phyloP scores from a whole-genome alignment of 345 rosid species.

The Brassica juncea region DNA sequence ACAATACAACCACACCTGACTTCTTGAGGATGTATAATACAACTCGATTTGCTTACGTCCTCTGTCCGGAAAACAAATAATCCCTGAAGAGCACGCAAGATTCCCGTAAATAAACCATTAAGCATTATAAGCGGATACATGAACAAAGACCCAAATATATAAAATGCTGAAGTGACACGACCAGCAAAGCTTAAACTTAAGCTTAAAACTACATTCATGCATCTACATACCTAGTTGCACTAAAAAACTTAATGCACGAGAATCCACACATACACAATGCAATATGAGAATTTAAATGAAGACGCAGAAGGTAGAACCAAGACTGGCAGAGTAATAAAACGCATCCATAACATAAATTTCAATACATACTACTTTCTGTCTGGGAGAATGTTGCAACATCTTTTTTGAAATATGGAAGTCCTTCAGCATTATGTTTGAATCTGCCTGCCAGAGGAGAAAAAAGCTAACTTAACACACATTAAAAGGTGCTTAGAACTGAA shows the following conservation, averaged over 20 bases:
- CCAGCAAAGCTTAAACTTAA: slow-evolving; percentile 18
- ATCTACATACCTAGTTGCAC: slow-evolving; percentile 1
- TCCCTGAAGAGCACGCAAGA: slow-evolving; percentile 46
- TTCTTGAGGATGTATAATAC: slow-evolving; percentile 72
- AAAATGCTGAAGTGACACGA: slow-evolving; percentile 10
- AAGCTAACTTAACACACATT: slow-evolving; percentile 16
- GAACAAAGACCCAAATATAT: neutral
- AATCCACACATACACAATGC: slow-evolving; percentile 2
- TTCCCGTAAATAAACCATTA: neutral
- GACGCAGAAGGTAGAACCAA: slow-evolving; percentile 11
- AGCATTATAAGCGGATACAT: neutral
- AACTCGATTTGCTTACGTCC: slow-evolving; percentile 67
- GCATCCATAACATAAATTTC: neutral
- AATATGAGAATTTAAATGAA: neutral
- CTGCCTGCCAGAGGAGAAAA: slow-evolving; percentile 56
- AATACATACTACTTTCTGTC: slow-evolving; percentile 59
- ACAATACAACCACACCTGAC: slow-evolving; percentile 62
- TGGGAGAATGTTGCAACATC: slow-evolving; percentile 29
- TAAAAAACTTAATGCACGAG: neutral
- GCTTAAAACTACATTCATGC: slow-evolving; percentile 6
- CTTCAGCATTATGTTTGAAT: slow-evolving; percentile 46
- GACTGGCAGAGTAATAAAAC: slow-evolving; percentile 3
- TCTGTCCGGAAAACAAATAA: slow-evolving; percentile 71
- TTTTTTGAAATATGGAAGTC: slow-evolving; percentile 68
- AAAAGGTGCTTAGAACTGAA: neutral